Percentiles rank a stretch among this genome's conserved stretches.
phyloP scores from a whole-genome alignment of 148 eudicot species.

The Rhododendron kiyosumense region DNA sequence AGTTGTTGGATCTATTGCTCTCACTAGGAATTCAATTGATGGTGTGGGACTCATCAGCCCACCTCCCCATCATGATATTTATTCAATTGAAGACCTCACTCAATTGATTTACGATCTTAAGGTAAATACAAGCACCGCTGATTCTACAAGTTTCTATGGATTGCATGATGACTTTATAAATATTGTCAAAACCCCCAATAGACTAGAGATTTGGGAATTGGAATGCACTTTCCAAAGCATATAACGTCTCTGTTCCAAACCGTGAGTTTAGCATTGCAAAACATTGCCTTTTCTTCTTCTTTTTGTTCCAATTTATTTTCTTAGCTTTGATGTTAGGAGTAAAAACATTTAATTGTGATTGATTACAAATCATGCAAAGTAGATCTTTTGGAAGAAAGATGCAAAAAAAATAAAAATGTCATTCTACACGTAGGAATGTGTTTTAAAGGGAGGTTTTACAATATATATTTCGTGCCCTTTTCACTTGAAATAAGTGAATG shows the following conservation, averaged over 20 bases:
- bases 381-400: background rate
- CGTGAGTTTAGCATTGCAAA: background rate
- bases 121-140: constrained; percentile 32
- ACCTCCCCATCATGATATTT: constrained; percentile 99
- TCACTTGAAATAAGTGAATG: background rate
- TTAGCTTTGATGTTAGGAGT: background rate
- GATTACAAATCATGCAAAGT: background rate
- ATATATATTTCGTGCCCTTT: background rate
- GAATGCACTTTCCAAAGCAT: background rate
- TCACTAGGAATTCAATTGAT: constrained; percentile 91
- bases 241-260: background rate
- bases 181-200: background rate
- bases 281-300: background rate
- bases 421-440: background rate
- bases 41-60: constrained; percentile 99
- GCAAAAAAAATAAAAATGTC: background rate
- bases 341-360: background rate
- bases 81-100: constrained; percentile 97
- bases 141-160: background rate
- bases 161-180: constrained; percentile 1
- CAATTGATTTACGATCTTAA: constrained; percentile 94
- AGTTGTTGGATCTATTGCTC: constrained; percentile 91
- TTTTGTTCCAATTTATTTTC: background rate
- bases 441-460: background rate
- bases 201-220: background rate